Evolutionary conservation across 192 early-diverging fungal species (phyloP).

Genomic region (Rhizoclosmatium sp.): DNA sequence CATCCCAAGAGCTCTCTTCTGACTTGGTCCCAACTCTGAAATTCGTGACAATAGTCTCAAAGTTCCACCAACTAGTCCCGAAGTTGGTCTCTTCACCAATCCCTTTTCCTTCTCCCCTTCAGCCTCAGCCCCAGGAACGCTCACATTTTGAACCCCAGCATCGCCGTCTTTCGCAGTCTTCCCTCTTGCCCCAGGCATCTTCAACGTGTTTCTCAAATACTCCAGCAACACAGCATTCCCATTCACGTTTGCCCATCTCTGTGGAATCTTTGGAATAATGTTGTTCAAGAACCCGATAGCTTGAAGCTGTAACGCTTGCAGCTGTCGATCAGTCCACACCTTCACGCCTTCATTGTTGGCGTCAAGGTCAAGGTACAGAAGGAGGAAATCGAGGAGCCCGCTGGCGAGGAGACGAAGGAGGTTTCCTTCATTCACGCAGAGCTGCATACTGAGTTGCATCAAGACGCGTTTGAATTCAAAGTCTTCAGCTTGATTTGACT

Average conservation of each 20-base stretch:
- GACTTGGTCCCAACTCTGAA: slow-evolving; percentile 42
- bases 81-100: slow-evolving; percentile 24
- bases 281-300: slow-evolving; percentile 40
- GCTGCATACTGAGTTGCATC: slow-evolving; percentile 17
- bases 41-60: slow-evolving; percentile 38
- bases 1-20: slow-evolving; percentile 36
- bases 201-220: slow-evolving; percentile 38
- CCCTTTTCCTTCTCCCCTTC: not conserved
- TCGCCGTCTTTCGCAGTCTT: not conserved
- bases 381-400: slow-evolving; percentile 48
- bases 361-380: slow-evolving; percentile 41
- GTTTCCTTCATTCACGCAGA: slow-evolving; percentile 17
- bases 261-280: slow-evolving; percentile 38
- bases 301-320: slow-evolving; percentile 50
- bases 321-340: slow-evolving; percentile 43
- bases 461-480: slow-evolving; percentile 38
- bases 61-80: slow-evolving; percentile 41
- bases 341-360: slow-evolving; percentile 24
- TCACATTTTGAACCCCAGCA: not conserved
- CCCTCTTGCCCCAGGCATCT: not conserved
- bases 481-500: slow-evolving; percentile 21
- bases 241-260: slow-evolving; percentile 31
- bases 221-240: slow-evolving; percentile 35
- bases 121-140: not conserved
- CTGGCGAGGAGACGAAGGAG: slow-evolving; percentile 14